phyloP scores from a whole-genome alignment of 805 yeast species.

The Yamadazyma endophytica region DNA sequence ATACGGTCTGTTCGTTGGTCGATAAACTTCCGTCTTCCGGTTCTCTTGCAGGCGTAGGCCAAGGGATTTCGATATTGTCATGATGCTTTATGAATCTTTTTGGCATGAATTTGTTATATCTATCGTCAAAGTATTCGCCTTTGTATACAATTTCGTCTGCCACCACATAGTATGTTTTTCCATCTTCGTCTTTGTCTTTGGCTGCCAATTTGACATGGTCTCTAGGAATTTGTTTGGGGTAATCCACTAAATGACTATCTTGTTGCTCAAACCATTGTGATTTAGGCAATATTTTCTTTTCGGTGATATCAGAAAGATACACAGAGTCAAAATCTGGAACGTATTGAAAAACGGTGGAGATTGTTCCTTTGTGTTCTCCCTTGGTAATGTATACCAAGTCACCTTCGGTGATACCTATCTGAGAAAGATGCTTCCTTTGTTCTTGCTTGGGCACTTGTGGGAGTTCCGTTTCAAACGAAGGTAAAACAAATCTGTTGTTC shows the following conservation, averaged over 20 bases:
- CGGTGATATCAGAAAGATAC: slow-evolving; percentile 65
- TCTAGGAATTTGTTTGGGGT: slow-evolving; percentile 60
- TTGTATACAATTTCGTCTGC: slow-evolving; percentile 68
- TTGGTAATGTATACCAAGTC: slow-evolving; percentile 70
- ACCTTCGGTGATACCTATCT: slow-evolving; percentile 66
- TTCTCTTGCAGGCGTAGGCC: slow-evolving; percentile 70
- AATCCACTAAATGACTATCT: slow-evolving; percentile 63
- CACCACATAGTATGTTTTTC: slow-evolving; percentile 65
- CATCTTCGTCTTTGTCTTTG: slow-evolving; percentile 64
- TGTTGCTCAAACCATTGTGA: slow-evolving; percentile 71
- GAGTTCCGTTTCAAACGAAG: slow-evolving; percentile 26
- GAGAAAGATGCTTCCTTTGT: slow-evolving; percentile 41
- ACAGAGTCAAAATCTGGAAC: slow-evolving; percentile 59
- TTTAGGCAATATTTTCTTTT: slow-evolving; percentile 65
- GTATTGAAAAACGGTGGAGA: slow-evolving; percentile 62
- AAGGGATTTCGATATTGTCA: slow-evolving; percentile 71
- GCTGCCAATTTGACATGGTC: slow-evolving; percentile 72
- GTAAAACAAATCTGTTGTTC: slow-evolving; percentile 25
- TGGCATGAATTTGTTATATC: slow-evolving; percentile 70
- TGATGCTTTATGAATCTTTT: slow-evolving; percentile 72
- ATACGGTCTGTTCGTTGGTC: slow-evolving; percentile 53
- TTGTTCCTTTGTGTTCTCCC: slow-evolving; percentile 72
- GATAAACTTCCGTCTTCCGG: slow-evolving; percentile 54
- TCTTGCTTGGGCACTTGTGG: slow-evolving; percentile 20
- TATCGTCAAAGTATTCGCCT: slow-evolving; percentile 70